A percentile compares a stretch with the other conserved stretches of the same genome.
phyloP scores from a whole-genome alignment of 768 basidiomycete species.

The Rhodotorula babjevae region DNA sequence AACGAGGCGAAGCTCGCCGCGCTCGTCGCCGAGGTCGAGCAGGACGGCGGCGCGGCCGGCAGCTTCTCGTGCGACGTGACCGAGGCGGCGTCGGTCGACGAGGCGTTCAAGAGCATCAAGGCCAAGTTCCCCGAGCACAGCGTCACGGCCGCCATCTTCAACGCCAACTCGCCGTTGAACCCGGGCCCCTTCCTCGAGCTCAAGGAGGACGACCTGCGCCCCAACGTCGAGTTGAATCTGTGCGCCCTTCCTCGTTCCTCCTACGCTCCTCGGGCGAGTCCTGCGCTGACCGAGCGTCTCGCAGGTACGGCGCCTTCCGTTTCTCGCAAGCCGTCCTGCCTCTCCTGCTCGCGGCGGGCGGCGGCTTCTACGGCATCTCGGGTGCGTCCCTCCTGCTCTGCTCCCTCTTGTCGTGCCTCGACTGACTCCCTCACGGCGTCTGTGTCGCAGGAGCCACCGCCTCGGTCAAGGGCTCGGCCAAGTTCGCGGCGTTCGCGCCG shows the following conservation, averaged over 20 bases:
- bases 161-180: constrained; percentile 37
- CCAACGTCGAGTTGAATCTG: constrained; percentile 32
- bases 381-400: constrained; percentile 30
- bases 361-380: constrained; percentile 41
- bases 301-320: constrained; percentile 34
- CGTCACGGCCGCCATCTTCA: constrained; percentile 37
- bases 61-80: constrained; percentile 38
- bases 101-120: constrained; percentile 35
- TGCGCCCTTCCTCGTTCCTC: not conserved
- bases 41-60: constrained; percentile 32
- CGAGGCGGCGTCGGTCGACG: constrained; percentile 11
- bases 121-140: constrained; percentile 21
- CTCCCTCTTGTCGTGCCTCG: too few relatives aligned
- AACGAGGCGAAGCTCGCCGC: constrained; percentile 3
- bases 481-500: constrained; percentile 40
- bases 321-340: constrained; percentile 37
- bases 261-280: not conserved
- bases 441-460: constrained; percentile 25
- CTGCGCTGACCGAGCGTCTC: not conserved
- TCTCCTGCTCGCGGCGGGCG: constrained; percentile 5
- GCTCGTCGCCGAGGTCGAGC: constrained; percentile 14
- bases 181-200: constrained; percentile 43
- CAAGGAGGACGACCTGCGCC: constrained; percentile 1
- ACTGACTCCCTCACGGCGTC: too few relatives aligned
- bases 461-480: constrained; percentile 34